Evolutionary conservation across 2,329 filamentous ascomycete genomes (phyloP).

Genomic region (Pseudogymnoascus sp.): DNA sequence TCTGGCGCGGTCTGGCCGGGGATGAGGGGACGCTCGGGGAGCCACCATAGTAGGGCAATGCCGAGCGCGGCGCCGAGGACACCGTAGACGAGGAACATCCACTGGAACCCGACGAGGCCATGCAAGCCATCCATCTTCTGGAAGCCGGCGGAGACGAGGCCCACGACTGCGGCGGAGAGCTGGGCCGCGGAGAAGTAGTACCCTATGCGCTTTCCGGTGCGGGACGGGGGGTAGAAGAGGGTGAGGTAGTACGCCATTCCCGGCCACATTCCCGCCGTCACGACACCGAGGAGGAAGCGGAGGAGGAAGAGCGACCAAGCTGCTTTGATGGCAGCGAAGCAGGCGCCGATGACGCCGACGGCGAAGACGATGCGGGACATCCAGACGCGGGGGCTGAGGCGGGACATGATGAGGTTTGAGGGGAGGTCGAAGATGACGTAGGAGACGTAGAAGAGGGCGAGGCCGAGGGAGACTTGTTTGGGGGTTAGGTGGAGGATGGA

Average conservation of each 20-base stretch:
- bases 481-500: constrained; percentile 59
- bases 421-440: constrained; percentile 87
- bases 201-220: constrained; percentile 80
- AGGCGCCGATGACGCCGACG: constrained; percentile 74
- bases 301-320: constrained; percentile 67
- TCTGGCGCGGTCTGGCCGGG: constrained; percentile 48
- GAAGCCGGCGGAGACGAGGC: constrained; percentile 82
- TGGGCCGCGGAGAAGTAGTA: constrained; percentile 85
- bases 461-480: constrained; percentile 72
- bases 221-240: constrained; percentile 80
- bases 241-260: constrained; percentile 92
- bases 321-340: constrained; percentile 71
- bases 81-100: constrained; percentile 90
- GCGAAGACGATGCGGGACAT: constrained; percentile 87
- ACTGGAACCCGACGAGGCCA: constrained; percentile 74
- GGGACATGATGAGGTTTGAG: constrained; percentile 83
- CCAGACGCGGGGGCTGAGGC: constrained; percentile 77
- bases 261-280: constrained; percentile 91
- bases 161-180: constrained; percentile 80
- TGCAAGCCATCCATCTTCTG: constrained; percentile 77
- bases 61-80: constrained; percentile 66
- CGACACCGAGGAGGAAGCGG: constrained; percentile 73
- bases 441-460: constrained; percentile 85
- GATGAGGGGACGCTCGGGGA: constrained; percentile 71
- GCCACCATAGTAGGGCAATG: constrained; percentile 74